Conservation (phyloP, 1,139 yeast genomes). For the Protomyces macrosporus region DNA sequence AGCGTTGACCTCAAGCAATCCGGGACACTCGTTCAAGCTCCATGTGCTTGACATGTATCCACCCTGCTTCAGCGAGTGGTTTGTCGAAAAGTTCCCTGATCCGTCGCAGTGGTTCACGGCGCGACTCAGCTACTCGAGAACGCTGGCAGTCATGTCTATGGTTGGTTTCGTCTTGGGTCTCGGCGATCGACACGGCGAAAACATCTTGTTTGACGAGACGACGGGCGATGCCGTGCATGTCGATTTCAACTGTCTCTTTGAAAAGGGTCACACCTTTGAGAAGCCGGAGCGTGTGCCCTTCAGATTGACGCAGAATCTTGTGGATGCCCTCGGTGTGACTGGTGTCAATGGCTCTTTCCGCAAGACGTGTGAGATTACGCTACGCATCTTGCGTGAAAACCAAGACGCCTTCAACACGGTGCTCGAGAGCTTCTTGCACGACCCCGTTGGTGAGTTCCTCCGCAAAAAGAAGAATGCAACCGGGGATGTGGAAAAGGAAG, state of each 20-base stretch:
- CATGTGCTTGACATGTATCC: constrained; percentile 44
- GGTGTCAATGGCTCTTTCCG: constrained; percentile 87
- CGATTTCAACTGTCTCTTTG: constrained; percentile 94
- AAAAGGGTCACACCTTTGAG: constrained; percentile 52
- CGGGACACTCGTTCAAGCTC: constrained; percentile 28
- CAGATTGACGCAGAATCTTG: constrained; percentile 78
- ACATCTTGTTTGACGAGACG: constrained; percentile 65
- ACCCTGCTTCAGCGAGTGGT: constrained; percentile 84
- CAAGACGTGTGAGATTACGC: constrained; percentile 78
- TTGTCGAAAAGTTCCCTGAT: constrained; percentile 79
- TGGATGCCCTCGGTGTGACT: constrained; percentile 84
- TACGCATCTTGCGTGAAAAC: constrained; percentile 63
- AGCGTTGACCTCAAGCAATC: constrained; percentile 23
- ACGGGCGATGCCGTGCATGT: constrained; percentile 84
- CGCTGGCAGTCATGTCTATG: constrained; percentile 95
- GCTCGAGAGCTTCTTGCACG: constrained; percentile 86
- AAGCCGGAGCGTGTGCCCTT: constrained; percentile 94
- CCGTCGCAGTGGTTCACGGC: constrained; percentile 84
- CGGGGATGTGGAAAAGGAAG: constrained; percentile 30
- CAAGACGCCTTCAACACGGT: constrained; percentile 89
- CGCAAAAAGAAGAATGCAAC: constrained; percentile 27
- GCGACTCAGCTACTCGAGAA: constrained; percentile 65
- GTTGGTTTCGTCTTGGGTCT: constrained; percentile 75
- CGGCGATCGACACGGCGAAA: constrained; percentile 96
- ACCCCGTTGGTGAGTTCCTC: constrained; percentile 70